Percentiles rank a stretch among this genome's conserved stretches.
These are phyloP conservation scores for Xylariaceae sp. DNA, from an alignment of 2,329 filamentous ascomycete genomes.

Conservation along the genomic window DNA sequence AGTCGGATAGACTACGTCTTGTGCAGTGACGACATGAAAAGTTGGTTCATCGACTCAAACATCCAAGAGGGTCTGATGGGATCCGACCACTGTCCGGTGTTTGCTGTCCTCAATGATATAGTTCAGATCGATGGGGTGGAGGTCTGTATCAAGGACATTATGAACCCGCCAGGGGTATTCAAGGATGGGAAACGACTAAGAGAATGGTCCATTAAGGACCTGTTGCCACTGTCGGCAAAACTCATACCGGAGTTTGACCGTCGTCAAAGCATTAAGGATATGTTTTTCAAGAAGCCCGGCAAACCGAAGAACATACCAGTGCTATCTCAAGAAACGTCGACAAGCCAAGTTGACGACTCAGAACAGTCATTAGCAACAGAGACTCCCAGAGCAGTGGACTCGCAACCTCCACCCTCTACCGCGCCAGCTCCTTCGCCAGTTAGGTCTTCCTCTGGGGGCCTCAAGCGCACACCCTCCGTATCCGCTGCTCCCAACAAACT, in stretches of 20 bases:
- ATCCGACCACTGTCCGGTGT: constrained; percentile 96
- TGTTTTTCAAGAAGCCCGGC: constrained; percentile 74
- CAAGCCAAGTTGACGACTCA: not conserved
- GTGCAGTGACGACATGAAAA: constrained; percentile 77
- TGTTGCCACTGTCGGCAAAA: constrained; percentile 78
- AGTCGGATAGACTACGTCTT: constrained; percentile 93
- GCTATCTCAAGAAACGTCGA: constrained; percentile 18
- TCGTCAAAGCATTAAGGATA: constrained; percentile 85
- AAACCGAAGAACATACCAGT: constrained; percentile 29
- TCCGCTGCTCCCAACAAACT: constrained; percentile 37
- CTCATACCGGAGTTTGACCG: constrained; percentile 88
- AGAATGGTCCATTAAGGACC: constrained; percentile 70
- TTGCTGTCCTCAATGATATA: constrained; percentile 71
- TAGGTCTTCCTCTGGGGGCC: constrained; percentile 25
- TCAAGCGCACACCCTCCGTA: constrained; percentile 40
- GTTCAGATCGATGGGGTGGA: constrained; percentile 59
- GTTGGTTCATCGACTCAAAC: constrained; percentile 80
- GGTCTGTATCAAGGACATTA: constrained; percentile 69
- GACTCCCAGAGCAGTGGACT: constrained; percentile 6
- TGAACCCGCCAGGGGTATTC: constrained; percentile 81
- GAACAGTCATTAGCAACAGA: constrained; percentile 2
- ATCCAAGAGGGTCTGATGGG: constrained; percentile 95
- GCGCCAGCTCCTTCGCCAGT: constrained; percentile 27
- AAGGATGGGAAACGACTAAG: constrained; percentile 67
- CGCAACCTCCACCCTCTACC: constrained; percentile 34